phyloP scores from a whole-genome alignment of 208 protist species.

The Wallacemonas sp. region DNA sequence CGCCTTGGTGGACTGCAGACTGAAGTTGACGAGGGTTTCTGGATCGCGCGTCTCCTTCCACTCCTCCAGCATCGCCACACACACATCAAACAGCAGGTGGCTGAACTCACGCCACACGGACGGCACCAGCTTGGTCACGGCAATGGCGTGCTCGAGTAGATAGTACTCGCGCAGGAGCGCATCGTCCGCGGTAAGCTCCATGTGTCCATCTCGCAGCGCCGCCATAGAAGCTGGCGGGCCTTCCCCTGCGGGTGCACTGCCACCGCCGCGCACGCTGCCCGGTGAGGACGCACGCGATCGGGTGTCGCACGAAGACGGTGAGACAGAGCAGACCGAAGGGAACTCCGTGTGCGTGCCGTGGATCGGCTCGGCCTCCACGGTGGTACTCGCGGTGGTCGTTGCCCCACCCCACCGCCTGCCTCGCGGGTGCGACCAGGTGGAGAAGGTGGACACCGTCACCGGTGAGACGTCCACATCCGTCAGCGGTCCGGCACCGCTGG shows the following conservation, averaged over 20 bases:
- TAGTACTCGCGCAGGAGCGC: constrained; percentile 79
- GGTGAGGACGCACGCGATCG: background rate
- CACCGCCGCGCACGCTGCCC: background rate
- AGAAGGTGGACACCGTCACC: background rate
- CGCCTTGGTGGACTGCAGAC: constrained; percentile 69
- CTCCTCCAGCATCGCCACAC: constrained; percentile 81
- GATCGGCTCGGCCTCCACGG: background rate
- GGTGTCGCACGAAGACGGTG: background rate
- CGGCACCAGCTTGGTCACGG: constrained; percentile 37
- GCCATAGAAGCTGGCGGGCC: constrained; percentile 4
- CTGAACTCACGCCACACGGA: constrained; percentile 87
- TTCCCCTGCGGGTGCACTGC: too few species aligned
- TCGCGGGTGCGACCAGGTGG: background rate
- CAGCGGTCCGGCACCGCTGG: background rate
- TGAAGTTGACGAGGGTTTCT: constrained; percentile 80
- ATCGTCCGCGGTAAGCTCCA: constrained; percentile 32
- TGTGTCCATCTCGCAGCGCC: background rate
- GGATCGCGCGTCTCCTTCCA: constrained; percentile 58
- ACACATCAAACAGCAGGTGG: constrained; percentile 82
- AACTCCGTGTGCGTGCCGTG: background rate
- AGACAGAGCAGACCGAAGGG: background rate
- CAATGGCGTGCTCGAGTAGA: constrained; percentile 76
- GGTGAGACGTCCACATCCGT: background rate
- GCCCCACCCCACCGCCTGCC: background rate
- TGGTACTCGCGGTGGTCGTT: background rate